phyloP scores from a whole-genome alignment of 495 filamentous ascomycete species.

The Poronia punctata region DNA sequence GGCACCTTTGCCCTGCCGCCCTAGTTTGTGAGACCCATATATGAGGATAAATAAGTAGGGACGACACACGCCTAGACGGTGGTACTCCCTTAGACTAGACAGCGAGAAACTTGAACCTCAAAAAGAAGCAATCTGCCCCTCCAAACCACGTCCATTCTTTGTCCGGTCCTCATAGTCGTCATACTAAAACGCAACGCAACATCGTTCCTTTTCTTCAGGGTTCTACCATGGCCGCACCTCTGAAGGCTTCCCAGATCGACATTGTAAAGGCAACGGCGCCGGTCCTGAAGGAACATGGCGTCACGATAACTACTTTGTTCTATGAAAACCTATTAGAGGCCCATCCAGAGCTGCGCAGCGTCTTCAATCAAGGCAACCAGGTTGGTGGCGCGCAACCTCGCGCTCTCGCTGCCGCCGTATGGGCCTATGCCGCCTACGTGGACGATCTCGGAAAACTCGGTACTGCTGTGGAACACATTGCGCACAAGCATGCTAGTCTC shows the following conservation, averaged over 20 bases:
- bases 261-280: conserved; percentile 56
- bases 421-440: conserved; percentile 65
- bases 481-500: conserved; percentile 67
- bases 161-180: background rate
- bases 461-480: conserved; percentile 63
- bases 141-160: too few species aligned
- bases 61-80: too few species aligned
- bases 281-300: conserved; percentile 59
- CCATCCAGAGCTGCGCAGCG: conserved; percentile 52
- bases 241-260: conserved; percentile 37
- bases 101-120: too few species aligned
- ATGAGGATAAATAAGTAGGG: too few species aligned
- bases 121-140: too few species aligned
- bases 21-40: too few species aligned
- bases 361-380: conserved; percentile 66
- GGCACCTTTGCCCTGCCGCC: too few species aligned
- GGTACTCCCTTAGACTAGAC: too few species aligned
- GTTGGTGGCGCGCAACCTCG: conserved; percentile 54
- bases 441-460: conserved; percentile 57
- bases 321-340: conserved; percentile 60
- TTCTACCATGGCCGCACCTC: conserved; percentile 18
- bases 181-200: background rate
- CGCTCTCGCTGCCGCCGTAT: conserved; percentile 59
- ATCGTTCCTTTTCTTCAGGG: background rate
- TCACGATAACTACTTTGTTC: conserved; percentile 58